These are phyloP conservation scores for Salvia splendens DNA, from an alignment of 257 asterid genomes.

Conservation along the genomic window DNA sequence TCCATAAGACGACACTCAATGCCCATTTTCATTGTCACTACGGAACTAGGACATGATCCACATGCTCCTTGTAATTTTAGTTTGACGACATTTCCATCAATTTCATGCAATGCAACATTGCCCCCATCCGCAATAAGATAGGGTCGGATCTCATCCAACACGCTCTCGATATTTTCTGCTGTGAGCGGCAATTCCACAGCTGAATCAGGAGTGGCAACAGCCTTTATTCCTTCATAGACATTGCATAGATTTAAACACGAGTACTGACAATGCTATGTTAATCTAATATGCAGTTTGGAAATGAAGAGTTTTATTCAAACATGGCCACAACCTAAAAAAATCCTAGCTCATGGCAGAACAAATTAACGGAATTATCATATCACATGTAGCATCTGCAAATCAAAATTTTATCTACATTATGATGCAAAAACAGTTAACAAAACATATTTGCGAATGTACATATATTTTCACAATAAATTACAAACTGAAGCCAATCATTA, in stretches of 20 bases:
- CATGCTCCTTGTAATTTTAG: conserved; percentile 96
- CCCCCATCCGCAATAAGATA: conserved; percentile 97
- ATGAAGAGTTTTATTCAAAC: neutral
- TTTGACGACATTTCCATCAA: conserved; percentile 88
- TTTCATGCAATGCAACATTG: conserved; percentile 88
- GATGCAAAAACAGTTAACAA: conserved; percentile 1
- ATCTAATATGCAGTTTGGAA: neutral
- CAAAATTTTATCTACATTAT: neutral
- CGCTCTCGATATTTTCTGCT: conserved; percentile 84
- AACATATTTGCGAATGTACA: neutral
- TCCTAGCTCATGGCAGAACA: neutral
- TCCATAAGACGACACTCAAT: conserved; percentile 94
- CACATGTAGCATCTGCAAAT: conserved; percentile 30
- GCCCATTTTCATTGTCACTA: conserved; percentile 87
- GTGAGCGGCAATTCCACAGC: conserved; percentile 78
- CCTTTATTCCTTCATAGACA: conserved; percentile 55
- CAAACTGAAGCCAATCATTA: neutral
- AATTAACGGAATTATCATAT: conserved; percentile 39
- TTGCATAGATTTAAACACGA: neutral
- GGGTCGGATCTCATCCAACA: conserved; percentile 91
- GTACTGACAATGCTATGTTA: neutral
- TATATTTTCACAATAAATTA: neutral
- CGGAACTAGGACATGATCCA: conserved; percentile 97
- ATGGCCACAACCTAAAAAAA: neutral
- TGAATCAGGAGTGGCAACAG: conserved; percentile 74